Evolutionary conservation across 2,329 filamentous ascomycete species (phyloP).

Genomic region (Epicoccum sorghinum): DNA sequence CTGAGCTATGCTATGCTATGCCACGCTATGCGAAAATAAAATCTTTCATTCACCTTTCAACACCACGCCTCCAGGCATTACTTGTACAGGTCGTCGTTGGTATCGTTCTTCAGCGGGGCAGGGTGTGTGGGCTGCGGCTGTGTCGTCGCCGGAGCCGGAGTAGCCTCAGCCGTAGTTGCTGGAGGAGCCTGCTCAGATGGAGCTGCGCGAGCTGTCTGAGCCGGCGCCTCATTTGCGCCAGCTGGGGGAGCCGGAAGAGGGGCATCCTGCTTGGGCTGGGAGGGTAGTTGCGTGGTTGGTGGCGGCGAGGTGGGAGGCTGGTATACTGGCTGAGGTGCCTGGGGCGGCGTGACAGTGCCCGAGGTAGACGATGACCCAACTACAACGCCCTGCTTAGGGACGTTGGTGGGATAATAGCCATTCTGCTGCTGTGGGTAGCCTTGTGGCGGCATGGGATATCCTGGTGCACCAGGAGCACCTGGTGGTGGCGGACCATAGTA

Average conservation of each 20-base stretch:
- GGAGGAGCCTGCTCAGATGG: neutral
- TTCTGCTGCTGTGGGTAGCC: constrained; percentile 24
- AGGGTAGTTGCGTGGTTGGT: constrained; percentile 8
- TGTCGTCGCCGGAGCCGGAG: constrained; percentile 1
- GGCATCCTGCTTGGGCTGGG: constrained; percentile 3
- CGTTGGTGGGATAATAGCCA: constrained; percentile 23
- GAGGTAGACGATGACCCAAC: constrained; percentile 19
- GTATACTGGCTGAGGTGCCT: constrained; percentile 23
- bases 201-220: neutral
- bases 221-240: constrained; percentile 6
- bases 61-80: constrained; percentile 9
- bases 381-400: constrained; percentile 19
- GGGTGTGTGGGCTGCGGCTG: constrained; percentile 4
- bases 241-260: constrained; percentile 1
- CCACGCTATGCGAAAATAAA: neutral
- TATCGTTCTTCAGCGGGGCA: constrained; percentile 19
- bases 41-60: neutral
- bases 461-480: constrained; percentile 23
- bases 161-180: neutral
- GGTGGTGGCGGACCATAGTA: constrained; percentile 34
- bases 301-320: constrained; percentile 16
- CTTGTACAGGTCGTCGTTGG: constrained; percentile 27
- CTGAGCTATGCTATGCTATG: neutral
- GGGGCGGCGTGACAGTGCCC: constrained; percentile 13
- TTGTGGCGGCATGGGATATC: constrained; percentile 23